Evolutionary conservation across 176 grass and related monocot genomes (phyloP), one percentile per base, ranked within the genome.

Genomic region (Carex pumila): DNA sequence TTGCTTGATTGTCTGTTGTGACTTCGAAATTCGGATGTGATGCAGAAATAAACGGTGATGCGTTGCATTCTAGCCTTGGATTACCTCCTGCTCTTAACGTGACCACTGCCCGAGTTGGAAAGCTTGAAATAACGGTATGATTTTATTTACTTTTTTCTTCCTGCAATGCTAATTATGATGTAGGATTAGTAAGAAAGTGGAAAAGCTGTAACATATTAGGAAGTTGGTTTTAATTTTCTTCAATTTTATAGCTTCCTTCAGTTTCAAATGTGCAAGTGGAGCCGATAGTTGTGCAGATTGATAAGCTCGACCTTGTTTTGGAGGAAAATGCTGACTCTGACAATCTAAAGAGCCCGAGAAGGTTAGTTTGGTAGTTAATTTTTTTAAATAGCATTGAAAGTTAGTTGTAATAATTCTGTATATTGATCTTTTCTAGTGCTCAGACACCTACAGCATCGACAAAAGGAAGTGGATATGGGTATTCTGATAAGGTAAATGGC

Each of bases 261-360:
- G 91, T 99, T 63, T 96, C 97, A 15, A 99, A 99, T 90, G 97
- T 99, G 80, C 97, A 99, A 96, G 84, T 91, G 39, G 97, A 99
- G 65, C 97, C 97, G 12, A 92, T 99, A 85, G 61, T 92, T 54
- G 93, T 99, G 80, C 94, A 89, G 49, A 94, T 99, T 3, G 97
- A 99, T 79, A 99, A 81, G 79, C 87, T 99, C 62, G 97, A 99
- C 83, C 90, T 99, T 0, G 88, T 96, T 84, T 89, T 99, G 84
- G 97, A 95, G 72, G 97, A 99, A 80, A 99, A 99, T 85, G 87
- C 88, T 0, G 91, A 94, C 17, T 87, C 87, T 55, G 90, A 94
- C 88, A 92, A 91, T 94, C 75, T 89, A 64, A 92, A 90, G 18
- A 92, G 71, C 50, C 83, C 93, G 29, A 92, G 64, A 83, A 93